A percentile compares a stretch with the other conserved stretches of the same genome.
Evolutionary conservation across 2,329 filamentous ascomycete genomes (phyloP).

Genomic region (Aspergillus neotritici): DNA sequence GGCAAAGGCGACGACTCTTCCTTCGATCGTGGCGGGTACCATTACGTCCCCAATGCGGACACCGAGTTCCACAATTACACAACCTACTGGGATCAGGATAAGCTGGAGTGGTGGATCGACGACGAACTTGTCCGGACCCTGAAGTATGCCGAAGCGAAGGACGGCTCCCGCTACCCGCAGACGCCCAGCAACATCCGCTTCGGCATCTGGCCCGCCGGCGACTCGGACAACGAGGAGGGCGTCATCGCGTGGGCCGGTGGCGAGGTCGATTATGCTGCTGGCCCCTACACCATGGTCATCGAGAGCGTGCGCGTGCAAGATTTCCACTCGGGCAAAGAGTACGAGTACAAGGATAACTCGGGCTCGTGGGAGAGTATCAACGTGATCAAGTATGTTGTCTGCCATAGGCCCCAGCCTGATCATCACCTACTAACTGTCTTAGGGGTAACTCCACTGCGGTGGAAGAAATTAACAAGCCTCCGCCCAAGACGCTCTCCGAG

Average conservation of each 20-base stretch:
- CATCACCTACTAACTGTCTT: conserved; percentile 19
- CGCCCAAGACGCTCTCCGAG: conserved; percentile 30
- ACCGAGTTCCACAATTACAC: conserved; percentile 45
- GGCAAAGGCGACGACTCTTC: conserved; percentile 74
- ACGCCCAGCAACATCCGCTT: conserved; percentile 67
- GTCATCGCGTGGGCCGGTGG: conserved; percentile 67
- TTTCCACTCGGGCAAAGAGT: conserved; percentile 59
- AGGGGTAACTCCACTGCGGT: conserved; percentile 60
- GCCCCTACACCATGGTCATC: conserved; percentile 69
- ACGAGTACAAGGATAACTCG: conserved; percentile 57
- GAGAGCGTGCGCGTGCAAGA: conserved; percentile 55
- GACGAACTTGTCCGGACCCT: conserved; percentile 57
- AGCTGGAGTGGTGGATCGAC: conserved; percentile 63
- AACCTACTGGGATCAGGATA: conserved; percentile 62
- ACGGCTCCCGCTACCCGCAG: conserved; percentile 60
- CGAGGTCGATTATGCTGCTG: conserved; percentile 58
- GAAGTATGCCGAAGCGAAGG: conserved; percentile 51
- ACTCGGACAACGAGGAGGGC: conserved; percentile 27
- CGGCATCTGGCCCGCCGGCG: conserved; percentile 63
- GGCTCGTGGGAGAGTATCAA: conserved; percentile 64
- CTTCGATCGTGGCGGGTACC: conserved; percentile 78
- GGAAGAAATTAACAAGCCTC: conserved; percentile 31
- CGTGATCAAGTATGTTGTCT: conserved; percentile 38
- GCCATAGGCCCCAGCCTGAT: not conserved
- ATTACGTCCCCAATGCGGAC: conserved; percentile 57